Percentiles rank a stretch among this genome's conserved stretches.
Evolutionary conservation across 73 alveolate species (phyloP).

Genomic region (Paramecium tetraurelia): DNA sequence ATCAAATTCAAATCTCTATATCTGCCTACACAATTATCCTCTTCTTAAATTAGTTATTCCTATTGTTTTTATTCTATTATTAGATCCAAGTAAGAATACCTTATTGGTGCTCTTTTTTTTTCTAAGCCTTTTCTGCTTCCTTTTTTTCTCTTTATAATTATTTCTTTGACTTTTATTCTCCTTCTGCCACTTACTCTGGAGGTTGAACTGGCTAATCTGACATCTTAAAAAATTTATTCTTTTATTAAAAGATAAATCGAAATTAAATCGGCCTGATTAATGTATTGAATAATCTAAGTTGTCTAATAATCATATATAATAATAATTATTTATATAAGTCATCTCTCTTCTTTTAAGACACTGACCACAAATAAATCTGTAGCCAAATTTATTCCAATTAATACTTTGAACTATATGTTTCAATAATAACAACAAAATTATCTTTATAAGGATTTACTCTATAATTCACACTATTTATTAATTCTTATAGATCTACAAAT

Average conservation of each 20-base stretch:
- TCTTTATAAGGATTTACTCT: too few relatives aligned
- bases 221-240: not conserved
- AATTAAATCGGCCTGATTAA: not conserved
- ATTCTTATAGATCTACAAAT: too few relatives aligned
- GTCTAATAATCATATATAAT: not conserved
- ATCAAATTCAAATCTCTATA: constrained; percentile 47
- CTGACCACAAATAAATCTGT: constrained; percentile 2
- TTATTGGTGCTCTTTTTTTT: not conserved
- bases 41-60: not conserved
- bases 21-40: not conserved
- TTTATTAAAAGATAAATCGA: not conserved
- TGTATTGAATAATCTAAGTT: not conserved
- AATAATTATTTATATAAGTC: not conserved
- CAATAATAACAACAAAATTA: too few relatives aligned
- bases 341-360: constrained; percentile 65
- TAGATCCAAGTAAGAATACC: not conserved
- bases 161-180: constrained; percentile 9
- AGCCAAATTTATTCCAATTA: too few relatives aligned
- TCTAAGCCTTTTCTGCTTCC: not conserved
- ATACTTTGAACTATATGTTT: too few relatives aligned
- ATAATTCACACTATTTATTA: too few relatives aligned
- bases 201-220: not conserved
- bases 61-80: not conserved
- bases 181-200: not conserved
- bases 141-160: not conserved